Conservation (phyloP, 768 basidiomycete species). For the Russula olivacea region DNA sequence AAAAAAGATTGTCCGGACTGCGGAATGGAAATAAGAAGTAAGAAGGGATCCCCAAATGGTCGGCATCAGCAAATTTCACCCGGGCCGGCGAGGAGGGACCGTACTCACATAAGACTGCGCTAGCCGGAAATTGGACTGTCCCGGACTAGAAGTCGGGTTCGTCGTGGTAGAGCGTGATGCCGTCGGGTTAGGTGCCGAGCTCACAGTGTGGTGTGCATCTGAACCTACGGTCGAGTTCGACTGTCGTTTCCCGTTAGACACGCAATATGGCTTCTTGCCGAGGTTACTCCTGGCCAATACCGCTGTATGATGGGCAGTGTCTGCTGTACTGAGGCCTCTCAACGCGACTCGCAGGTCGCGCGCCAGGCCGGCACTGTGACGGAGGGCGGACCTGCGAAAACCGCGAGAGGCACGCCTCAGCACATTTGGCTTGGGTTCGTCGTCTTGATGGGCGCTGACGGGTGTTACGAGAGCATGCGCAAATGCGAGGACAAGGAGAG, state of each 20-base stretch:
- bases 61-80: not conserved
- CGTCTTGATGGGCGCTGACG: slow-evolving; percentile 28
- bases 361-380: slow-evolving; percentile 56
- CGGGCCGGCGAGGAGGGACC: slow-evolving; percentile 4
- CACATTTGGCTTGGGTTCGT: slow-evolving; percentile 29
- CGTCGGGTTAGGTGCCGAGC: slow-evolving; percentile 22
- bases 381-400: slow-evolving; percentile 50
- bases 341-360: slow-evolving; percentile 66
- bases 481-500: slow-evolving; percentile 30
- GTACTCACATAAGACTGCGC: slow-evolving; percentile 50
- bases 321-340: slow-evolving; percentile 41
- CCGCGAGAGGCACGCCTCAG: slow-evolving; percentile 41
- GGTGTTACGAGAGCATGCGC: slow-evolving; percentile 31
- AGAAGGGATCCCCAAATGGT: not conserved
- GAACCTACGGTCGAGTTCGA: not conserved
- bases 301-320: not conserved
- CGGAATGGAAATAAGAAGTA: not conserved
- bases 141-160: slow-evolving; percentile 5
- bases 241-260: slow-evolving; percentile 6
- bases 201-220: not conserved
- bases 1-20: slow-evolving; percentile 73
- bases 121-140: slow-evolving; percentile 40
- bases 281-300: slow-evolving; percentile 9
- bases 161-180: slow-evolving; percentile 23
- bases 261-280: slow-evolving; percentile 26